A percentile compares a stretch with the other conserved stretches of the same genome.
Evolutionary conservation across 495 filamentous ascomycete genomes (phyloP).

Genomic region (Hypoxylon perforatum): DNA sequence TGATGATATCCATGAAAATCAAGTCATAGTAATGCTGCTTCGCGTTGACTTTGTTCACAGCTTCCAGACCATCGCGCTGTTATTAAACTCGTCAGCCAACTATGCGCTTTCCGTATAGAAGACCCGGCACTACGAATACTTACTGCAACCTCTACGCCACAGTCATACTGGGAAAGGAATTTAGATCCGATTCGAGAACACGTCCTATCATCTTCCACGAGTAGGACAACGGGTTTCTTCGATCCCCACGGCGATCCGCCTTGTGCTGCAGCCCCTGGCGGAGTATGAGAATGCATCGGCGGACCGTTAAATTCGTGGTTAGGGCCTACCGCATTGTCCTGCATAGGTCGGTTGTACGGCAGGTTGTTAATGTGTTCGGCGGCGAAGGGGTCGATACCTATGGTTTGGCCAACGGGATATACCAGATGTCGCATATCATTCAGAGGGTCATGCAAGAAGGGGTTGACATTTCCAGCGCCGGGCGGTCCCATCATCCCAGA

Average conservation of each 20-base stretch:
- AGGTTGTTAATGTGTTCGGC: constrained; percentile 94
- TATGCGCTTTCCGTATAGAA: constrained; percentile 1
- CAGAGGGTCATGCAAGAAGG: constrained; percentile 58
- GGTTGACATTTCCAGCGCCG: constrained; percentile 46
- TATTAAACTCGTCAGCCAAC: constrained; percentile 45
- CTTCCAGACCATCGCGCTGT: constrained; percentile 89
- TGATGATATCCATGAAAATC: constrained; percentile 99
- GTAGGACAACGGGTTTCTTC: constrained; percentile 82
- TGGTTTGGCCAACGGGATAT: constrained; percentile 88
- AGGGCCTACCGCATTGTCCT: constrained; percentile 39
- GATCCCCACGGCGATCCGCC: constrained; percentile 69
- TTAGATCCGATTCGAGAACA: constrained; percentile 94
- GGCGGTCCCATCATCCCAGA: constrained; percentile 57
- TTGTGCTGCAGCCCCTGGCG: constrained; percentile 43
- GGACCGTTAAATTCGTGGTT: constrained; percentile 40
- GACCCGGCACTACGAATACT: constrained; percentile 50
- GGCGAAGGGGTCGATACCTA: constrained; percentile 94
- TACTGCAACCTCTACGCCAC: constrained; percentile 91
- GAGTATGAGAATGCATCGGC: constrained; percentile 42
- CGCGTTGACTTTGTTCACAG: constrained; percentile 88
- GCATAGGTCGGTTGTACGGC: constrained; percentile 73
- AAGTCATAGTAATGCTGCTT: constrained; percentile 84
- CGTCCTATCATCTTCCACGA: constrained; percentile 96
- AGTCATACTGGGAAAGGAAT: constrained; percentile 89
- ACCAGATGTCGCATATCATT: constrained; percentile 83